Conservation (phyloP, 768 basidiomycete species). For the Panaeolus cyanescens region DNA sequence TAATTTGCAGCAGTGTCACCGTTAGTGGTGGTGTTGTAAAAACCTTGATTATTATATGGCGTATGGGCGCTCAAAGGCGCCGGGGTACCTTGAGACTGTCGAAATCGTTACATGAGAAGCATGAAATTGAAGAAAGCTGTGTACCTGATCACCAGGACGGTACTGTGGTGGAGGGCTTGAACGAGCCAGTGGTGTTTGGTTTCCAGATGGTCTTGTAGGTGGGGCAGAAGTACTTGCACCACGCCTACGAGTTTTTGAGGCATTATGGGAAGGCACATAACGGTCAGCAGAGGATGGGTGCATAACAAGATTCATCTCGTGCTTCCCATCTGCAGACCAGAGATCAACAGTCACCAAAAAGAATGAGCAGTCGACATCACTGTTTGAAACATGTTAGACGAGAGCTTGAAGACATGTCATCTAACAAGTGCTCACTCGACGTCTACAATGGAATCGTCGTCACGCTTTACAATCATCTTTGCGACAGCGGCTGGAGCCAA, state of each 20-base stretch:
- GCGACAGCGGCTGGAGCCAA: conserved; percentile 90
- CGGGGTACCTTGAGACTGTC: conserved; percentile 23
- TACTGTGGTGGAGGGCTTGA: conserved; percentile 48
- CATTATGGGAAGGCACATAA: conserved; percentile 54
- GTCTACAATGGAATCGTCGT: conserved; percentile 68
- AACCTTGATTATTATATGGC: conserved; percentile 45
- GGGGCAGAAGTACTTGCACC: conserved; percentile 40
- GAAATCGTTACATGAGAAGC: neutral
- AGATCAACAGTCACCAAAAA: conserved; percentile 92
- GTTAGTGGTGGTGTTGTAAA: conserved; percentile 33
- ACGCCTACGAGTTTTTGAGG: conserved; percentile 42
- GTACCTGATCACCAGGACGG: conserved; percentile 47
- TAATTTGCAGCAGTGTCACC: conserved; percentile 40
- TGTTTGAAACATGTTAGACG: conserved; percentile 31
- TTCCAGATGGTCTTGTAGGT: conserved; percentile 36
- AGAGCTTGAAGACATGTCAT: neutral
- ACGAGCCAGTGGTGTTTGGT: conserved; percentile 48
- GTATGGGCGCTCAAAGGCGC: conserved; percentile 42
- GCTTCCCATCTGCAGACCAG: conserved; percentile 81
- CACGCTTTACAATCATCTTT: conserved; percentile 74
- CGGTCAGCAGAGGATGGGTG: conserved; percentile 83
- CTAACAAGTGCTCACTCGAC: conserved; percentile 63
- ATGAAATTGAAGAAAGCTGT: conserved; percentile 6
- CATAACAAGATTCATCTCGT: conserved; percentile 87
- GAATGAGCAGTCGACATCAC: conserved; percentile 85